Conservation (phyloP, 2,329 filamentous ascomycete genomes). For the Fusarium kyushuense region DNA sequence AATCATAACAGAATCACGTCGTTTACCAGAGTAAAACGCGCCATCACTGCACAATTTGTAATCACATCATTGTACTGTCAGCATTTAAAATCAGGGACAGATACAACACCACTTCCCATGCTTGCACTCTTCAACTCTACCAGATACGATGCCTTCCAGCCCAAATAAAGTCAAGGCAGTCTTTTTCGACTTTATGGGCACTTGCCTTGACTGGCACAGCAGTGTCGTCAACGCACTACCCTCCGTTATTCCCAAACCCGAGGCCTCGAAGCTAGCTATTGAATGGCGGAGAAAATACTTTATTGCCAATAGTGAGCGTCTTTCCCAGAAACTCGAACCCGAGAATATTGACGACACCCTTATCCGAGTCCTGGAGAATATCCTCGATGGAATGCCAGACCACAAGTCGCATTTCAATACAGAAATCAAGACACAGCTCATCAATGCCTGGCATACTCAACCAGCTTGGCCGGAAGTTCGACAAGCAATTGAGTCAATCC, state of each 20-base stretch:
- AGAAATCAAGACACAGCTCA: constrained; percentile 41
- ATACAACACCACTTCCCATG: neutral
- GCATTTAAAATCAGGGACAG: neutral
- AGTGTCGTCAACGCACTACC: constrained; percentile 55
- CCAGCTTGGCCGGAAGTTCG: constrained; percentile 64
- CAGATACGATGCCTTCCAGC: neutral
- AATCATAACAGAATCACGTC: neutral
- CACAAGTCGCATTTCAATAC: constrained; percentile 29
- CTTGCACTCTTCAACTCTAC: neutral
- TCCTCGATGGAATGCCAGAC: constrained; percentile 45
- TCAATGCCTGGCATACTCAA: constrained; percentile 62
- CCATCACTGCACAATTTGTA: neutral
- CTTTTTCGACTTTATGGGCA: constrained; percentile 70
- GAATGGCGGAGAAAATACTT: constrained; percentile 66
- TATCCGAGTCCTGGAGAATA: constrained; percentile 53
- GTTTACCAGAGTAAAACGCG: too few species aligned
- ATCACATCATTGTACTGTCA: neutral
- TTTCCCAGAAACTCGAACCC: constrained; percentile 47
- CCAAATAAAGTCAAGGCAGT: constrained; percentile 56
- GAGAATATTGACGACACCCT: constrained; percentile 67
- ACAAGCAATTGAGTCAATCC: constrained; percentile 56
- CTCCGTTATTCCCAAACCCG: constrained; percentile 45
- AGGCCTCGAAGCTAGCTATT: constrained; percentile 58
- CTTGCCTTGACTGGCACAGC: constrained; percentile 67
- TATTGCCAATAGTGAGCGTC: constrained; percentile 56